Evolutionary conservation across 169 alveolate species (phyloP).

Genomic region (Eimeria falciformis): DNA sequence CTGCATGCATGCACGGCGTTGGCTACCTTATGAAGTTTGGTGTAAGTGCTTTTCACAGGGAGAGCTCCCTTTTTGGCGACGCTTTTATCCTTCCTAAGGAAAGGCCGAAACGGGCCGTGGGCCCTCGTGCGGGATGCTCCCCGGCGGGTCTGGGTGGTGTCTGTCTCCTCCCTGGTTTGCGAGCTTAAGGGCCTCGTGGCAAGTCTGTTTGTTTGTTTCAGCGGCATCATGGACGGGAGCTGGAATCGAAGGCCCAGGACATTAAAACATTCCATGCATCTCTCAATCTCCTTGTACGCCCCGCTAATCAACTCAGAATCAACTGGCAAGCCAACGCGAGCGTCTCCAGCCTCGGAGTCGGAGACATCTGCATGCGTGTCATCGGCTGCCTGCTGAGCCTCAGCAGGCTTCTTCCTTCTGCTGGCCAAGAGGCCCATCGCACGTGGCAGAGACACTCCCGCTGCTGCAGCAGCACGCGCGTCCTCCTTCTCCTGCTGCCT

Average conservation of each 20-base stretch:
- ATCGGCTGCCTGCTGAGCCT: too few species aligned
- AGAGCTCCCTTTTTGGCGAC: not conserved
- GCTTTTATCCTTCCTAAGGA: slow-evolving; percentile 55
- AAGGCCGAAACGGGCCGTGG: slow-evolving; percentile 71
- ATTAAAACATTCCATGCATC: slow-evolving; percentile 73
- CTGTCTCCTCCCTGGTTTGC: not conserved
- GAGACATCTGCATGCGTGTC: not conserved
- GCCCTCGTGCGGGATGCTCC: not conserved
- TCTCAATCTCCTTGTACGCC: slow-evolving; percentile 67
- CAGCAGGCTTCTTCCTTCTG: too few species aligned
- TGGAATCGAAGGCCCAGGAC: slow-evolving; percentile 72
- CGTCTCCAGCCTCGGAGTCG: slow-evolving; percentile 18
- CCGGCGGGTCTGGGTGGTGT: not conserved
- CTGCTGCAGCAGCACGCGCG: slow-evolving; percentile 23
- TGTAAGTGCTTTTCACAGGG: slow-evolving; percentile 45
- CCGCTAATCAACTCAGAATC: slow-evolving; percentile 24
- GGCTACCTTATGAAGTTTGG: slow-evolving; percentile 75
- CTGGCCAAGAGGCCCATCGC: too few species aligned
- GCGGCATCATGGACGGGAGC: not conserved
- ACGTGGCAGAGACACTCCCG: slow-evolving; percentile 30
- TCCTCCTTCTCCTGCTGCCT: slow-evolving; percentile 25
- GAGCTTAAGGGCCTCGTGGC: not conserved
- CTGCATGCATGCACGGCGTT: not conserved
- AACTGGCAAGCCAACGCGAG: not conserved
- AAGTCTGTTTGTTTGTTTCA: too few species aligned